Evolutionary conservation across 495 filamentous ascomycete genomes (phyloP), one percentile per base, ranked within the genome.

Genomic region (Penicillium silybi): DNA sequence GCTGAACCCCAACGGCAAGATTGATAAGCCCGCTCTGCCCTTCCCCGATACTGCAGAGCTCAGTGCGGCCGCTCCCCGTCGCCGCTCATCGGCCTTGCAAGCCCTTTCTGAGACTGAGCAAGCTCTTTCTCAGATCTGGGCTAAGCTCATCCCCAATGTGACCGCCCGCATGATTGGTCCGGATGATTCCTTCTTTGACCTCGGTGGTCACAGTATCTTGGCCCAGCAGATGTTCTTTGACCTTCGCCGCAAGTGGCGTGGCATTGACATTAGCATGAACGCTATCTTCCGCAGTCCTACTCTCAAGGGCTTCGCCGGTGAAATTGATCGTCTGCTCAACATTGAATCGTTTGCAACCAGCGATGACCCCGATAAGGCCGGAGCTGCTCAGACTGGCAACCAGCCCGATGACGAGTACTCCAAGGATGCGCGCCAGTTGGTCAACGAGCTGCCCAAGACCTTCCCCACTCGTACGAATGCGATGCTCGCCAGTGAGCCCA

Each of bases 1-100:
- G 0, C 74, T 97, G 23, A 97, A 96, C 69, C 92, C 92, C 13
- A 97, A 97, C 57, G 92, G 91, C 53, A 97, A 96, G 73, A 84
- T 95, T 41, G 93, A 98, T 64, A 90, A 86, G 69, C 90, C 90
- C 6, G 86, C 85, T 1, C 77, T 98, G 38, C 93, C 93, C 0
- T 97, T 95, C 81, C 93, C 93, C 0, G 88, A 92, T 65, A 84
- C 83, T 10, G 79, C 79, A 3, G 83, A 90, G 52, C 64, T 76
- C 41, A 68, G 61, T 53, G 64, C 69, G 4, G 71, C 64, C 22
- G 73, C 67, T 19, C 68, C 66, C 22, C 65, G 59, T 32, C 66
- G 69, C 42, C 66, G 60, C 52, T 68, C 71, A 0, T 73, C 70
- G 4, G 64, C 59, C 9, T 46, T 72, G 13, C 65, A 72, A 46